These are phyloP conservation scores for Termitomyces sp. DNA, from an alignment of 768 basidiomycete genomes.

Conservation along the genomic window DNA sequence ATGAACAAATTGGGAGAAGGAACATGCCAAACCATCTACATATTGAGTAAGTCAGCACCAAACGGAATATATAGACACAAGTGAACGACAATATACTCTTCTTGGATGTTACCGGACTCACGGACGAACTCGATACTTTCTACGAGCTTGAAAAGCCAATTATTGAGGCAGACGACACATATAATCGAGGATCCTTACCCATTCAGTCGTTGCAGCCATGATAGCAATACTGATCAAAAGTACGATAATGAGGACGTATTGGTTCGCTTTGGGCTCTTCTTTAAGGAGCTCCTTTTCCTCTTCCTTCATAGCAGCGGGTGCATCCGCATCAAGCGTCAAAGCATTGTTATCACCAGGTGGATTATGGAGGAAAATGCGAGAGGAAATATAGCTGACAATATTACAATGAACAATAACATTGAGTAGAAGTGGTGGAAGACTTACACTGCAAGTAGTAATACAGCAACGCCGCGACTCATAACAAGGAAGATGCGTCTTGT, in stretches of 20 bases:
- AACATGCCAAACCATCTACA: conserved; percentile 69
- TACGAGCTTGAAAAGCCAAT: conserved; percentile 49
- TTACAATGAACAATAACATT: neutral
- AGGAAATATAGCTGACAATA: conserved; percentile 50
- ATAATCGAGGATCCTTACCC: conserved; percentile 30
- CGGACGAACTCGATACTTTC: conserved; percentile 57
- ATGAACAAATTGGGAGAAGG: conserved; percentile 68
- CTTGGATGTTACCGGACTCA: conserved; percentile 32
- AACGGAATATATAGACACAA: neutral
- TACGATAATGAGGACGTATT: conserved; percentile 54
- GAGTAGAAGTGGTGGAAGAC: conserved; percentile 14
- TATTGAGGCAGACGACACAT: conserved; percentile 40
- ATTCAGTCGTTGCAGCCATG: conserved; percentile 70
- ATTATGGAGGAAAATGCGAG: conserved; percentile 65
- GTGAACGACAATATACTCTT: conserved; percentile 37
- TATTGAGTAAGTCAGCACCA: neutral
- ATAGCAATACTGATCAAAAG: conserved; percentile 49
- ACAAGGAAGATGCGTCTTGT: conserved; percentile 44
- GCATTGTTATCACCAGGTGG: conserved; percentile 58
- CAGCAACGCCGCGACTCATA: conserved; percentile 62
- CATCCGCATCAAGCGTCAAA: conserved; percentile 34
- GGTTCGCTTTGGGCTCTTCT: conserved; percentile 53
- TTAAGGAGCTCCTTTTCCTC: conserved; percentile 29
- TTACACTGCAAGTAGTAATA: conserved; percentile 59
- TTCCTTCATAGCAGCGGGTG: conserved; percentile 38